Evolutionary conservation across 257 asterid species (phyloP).

Genomic region (Solanum sitiens): DNA sequence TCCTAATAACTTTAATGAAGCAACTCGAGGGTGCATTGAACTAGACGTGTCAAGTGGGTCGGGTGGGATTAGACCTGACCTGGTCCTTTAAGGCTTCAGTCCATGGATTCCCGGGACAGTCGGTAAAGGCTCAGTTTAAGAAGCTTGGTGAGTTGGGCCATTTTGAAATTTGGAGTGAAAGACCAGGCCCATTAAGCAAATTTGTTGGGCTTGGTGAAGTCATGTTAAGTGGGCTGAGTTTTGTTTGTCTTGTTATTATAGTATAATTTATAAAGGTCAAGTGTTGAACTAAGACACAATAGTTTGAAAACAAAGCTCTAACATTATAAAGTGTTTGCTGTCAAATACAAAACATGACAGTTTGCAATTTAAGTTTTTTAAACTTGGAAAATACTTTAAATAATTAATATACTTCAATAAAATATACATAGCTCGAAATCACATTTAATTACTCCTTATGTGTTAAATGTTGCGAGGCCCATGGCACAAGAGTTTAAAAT

Average conservation of each 20-base stretch:
- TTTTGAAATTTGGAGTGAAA: neutral
- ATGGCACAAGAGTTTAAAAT: neutral
- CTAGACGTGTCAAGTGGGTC: neutral
- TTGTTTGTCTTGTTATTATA: neutral
- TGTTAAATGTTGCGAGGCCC: neutral
- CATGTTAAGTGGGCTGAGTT: neutral
- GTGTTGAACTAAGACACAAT: too few species aligned
- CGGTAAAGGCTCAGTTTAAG: neutral
- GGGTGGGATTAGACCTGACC: neutral
- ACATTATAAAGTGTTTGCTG: too few species aligned
- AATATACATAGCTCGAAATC: neutral
- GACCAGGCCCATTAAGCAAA: neutral
- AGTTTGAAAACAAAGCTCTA: too few species aligned
- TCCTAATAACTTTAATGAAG: neutral
- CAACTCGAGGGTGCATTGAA: neutral
- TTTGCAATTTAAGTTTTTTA: neutral
- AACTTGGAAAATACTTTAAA: neutral
- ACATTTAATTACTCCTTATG: neutral
- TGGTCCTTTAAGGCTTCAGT: neutral
- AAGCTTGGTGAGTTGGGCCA: neutral
- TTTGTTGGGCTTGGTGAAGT: neutral
- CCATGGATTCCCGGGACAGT: neutral
- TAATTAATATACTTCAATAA: too few species aligned
- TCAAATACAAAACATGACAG: too few species aligned
- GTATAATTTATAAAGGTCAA: too few species aligned